phyloP scores from a whole-genome alignment of 306 rosid species.

The Dryas drummondii region DNA sequence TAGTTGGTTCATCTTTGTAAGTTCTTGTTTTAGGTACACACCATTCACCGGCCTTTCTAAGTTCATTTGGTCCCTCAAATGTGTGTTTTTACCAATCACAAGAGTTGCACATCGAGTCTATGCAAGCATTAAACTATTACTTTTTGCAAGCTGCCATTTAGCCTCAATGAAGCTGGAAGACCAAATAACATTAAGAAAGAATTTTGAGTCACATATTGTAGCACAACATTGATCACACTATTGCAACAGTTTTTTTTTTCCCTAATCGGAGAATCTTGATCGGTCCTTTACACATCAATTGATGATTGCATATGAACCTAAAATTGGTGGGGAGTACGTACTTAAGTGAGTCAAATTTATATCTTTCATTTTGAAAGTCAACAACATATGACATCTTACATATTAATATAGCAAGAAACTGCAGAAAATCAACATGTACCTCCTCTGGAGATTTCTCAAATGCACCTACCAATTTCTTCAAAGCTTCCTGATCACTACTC shows the following conservation, averaged over 20 bases:
- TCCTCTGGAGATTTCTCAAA: conserved; percentile 24
- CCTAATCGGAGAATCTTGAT: not conserved
- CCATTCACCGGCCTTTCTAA: no score
- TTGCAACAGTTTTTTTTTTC: not conserved
- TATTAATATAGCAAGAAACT: not conserved
- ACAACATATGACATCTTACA: no score
- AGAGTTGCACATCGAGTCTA: not conserved
- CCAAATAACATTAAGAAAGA: not conserved
- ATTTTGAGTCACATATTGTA: not conserved
- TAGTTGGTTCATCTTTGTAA: not conserved
- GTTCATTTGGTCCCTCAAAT: not conserved
- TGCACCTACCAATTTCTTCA: conserved; percentile 46
- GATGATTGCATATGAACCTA: not conserved
- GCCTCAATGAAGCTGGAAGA: not conserved
- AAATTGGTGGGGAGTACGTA: no score
- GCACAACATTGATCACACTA: not conserved
- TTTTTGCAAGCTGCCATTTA: not conserved
- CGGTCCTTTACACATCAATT: not conserved
- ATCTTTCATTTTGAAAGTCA: no score
- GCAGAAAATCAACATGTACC: conserved; percentile 5
- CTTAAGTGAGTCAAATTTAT: no score
- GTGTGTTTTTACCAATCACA: not conserved
- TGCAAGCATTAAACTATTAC: not conserved
- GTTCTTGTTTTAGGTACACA: not conserved
- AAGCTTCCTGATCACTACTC: conserved; percentile 71